A percentile compares a stretch with the other conserved stretches of the same genome.
Evolutionary conservation across 352 stramenopile genomes (phyloP).

Genomic region (Pythium biforme): DNA sequence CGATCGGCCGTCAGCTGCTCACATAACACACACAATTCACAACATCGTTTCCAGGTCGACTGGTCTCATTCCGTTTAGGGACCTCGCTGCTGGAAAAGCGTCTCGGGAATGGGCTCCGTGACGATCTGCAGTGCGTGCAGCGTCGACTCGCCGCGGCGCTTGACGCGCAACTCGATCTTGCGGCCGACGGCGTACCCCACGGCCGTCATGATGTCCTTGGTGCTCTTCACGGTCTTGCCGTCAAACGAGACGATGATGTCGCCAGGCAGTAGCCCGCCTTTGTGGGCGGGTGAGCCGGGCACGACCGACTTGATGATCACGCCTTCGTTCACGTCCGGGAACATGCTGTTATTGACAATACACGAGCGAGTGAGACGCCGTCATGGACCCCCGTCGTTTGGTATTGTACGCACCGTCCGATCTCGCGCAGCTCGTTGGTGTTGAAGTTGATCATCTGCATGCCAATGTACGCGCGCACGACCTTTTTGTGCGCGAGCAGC

Average conservation of each 20-base stretch:
- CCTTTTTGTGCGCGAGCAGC: slow-evolving; percentile 84
- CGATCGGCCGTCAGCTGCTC: slow-evolving; percentile 56
- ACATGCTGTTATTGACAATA: slow-evolving; percentile 30
- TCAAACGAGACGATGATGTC: slow-evolving; percentile 83
- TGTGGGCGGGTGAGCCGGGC: slow-evolving; percentile 74
- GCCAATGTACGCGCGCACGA: slow-evolving; percentile 90
- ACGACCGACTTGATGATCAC: slow-evolving; percentile 84
- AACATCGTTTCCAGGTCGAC: not conserved
- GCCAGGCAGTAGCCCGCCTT: slow-evolving; percentile 64
- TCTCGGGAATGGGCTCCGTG: slow-evolving; percentile 56
- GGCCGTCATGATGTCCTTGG: slow-evolving; percentile 69
- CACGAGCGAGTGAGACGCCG: not conserved
- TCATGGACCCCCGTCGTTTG: not conserved
- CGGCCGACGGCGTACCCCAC: slow-evolving; percentile 75
- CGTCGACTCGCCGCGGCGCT: slow-evolving; percentile 51
- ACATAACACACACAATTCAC: slow-evolving; percentile 22
- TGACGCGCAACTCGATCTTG: slow-evolving; percentile 64
- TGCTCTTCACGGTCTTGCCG: slow-evolving; percentile 62
- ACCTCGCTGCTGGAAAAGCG: slow-evolving; percentile 19
- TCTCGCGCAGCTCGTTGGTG: slow-evolving; percentile 57
- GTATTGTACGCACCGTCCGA: slow-evolving; percentile 38
- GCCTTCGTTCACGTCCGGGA: slow-evolving; percentile 73
- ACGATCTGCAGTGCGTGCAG: slow-evolving; percentile 51
- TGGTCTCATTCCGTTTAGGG: not conserved
- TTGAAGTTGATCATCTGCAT: slow-evolving; percentile 92